Evolutionary conservation across 176 grass and related monocot genomes (phyloP).

Genomic region (Puya raimondii): DNA sequence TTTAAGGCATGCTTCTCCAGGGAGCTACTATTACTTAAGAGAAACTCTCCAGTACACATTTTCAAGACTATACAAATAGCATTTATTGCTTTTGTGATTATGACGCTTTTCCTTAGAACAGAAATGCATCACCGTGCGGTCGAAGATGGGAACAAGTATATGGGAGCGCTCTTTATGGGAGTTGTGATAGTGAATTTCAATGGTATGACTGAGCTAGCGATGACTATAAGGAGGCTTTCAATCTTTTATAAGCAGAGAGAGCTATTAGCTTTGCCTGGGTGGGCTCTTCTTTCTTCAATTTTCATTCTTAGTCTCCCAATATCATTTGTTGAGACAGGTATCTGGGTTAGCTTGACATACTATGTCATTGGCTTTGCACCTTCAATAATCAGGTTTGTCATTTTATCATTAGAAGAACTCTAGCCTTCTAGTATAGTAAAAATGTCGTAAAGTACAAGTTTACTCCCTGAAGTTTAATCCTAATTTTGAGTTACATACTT

Average conservation of each 20-base stretch:
- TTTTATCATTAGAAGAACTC: slow-evolving; percentile 4
- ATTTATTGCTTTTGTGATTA: slow-evolving; percentile 66
- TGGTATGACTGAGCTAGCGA: slow-evolving; percentile 88
- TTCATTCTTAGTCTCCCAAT: slow-evolving; percentile 64
- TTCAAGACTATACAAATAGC: slow-evolving; percentile 86
- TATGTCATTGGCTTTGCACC: slow-evolving; percentile 81
- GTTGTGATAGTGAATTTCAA: slow-evolving; percentile 80
- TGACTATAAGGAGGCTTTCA: slow-evolving; percentile 83
- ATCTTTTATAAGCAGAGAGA: slow-evolving; percentile 96
- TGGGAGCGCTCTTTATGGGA: slow-evolving; percentile 58
- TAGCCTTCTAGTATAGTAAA: neutral
- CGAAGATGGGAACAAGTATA: slow-evolving; percentile 67
- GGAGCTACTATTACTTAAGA: slow-evolving; percentile 66
- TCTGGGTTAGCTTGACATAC: slow-evolving; percentile 88
- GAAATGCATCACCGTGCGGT: slow-evolving; percentile 62
- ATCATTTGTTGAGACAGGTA: slow-evolving; percentile 72
- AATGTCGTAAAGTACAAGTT: too few relatives aligned
- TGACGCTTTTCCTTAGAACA: slow-evolving; percentile 66
- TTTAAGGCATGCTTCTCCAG: slow-evolving; percentile 90
- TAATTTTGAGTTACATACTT: too few relatives aligned
- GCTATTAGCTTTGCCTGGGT: slow-evolving; percentile 71
- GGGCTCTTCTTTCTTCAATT: slow-evolving; percentile 76
- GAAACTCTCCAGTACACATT: slow-evolving; percentile 83
- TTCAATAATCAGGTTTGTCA: slow-evolving; percentile 58
- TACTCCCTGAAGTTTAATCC: too few relatives aligned